Base-by-base conservation (phyloP, 495 filamentous ascomycete species). In the Aspergillus hancockii region DNA sequence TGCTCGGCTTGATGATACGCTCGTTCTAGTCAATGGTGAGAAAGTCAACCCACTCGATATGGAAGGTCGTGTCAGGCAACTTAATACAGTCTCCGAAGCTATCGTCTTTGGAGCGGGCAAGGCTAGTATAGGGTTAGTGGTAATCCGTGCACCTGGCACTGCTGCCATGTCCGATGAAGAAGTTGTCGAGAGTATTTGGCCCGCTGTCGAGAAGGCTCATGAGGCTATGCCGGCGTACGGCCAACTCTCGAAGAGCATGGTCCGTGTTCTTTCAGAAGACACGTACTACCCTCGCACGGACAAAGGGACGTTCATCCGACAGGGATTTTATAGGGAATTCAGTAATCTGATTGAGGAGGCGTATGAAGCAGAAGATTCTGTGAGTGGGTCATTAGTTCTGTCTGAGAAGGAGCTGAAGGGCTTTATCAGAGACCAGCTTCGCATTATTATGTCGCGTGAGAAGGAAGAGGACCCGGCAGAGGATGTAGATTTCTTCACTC, bases 11-110 rank as follows among this genome's bases (percentile, higher is more conserved):
- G 86, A 89, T 56, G 79, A 84, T 21, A 82, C 85, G 25, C 74
- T 89, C 41, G 84, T 81, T 0, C 71, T 90, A 5, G 71, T 83
- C 16, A 90, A 86, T 14, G 86, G 86, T 0, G 86, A 88, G 70
- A 89, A 90, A 56, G 87, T 88, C 32, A 85, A 86, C 59, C 86
- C 86, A 7, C 79, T 83, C 19, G 82, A 82, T 1, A 65, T 89
- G 16, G 86, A 90, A 73, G 79, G 75, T 18, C 67, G 69, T 2
- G 67, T 76, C 23, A 58, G 75, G 38, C 67, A 79, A 53, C 66
- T 72, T 40, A 54, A 65, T 12, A 58, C 64, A 0, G 71, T 79
- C 7, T 57, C 68, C 14, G 76, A 79, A 28, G 73, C 71, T 25
- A 65, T 79, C 18, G 75, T 70, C 0, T 79, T 79, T 58, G 76